A percentile compares a stretch with the other conserved stretches of the same genome.
phyloP scores from a whole-genome alignment of 2,329 filamentous ascomycete genomes.

The Davidsoniella australis region DNA sequence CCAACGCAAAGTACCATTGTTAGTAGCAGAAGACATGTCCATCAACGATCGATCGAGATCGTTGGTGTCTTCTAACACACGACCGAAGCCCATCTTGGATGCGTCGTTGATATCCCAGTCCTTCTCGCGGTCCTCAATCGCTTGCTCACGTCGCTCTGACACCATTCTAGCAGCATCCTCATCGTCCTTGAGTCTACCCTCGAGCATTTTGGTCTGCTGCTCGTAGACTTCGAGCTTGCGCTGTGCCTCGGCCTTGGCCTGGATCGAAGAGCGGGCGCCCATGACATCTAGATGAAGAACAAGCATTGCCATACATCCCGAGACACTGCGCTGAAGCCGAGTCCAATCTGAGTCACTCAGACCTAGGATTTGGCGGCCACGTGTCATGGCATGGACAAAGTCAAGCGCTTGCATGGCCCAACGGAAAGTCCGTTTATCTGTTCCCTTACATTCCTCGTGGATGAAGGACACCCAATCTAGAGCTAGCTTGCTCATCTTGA shows the following conservation, averaged over 20 bases:
- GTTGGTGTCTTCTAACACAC: conserved; percentile 84
- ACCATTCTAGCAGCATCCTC: conserved; percentile 67
- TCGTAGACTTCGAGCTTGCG: conserved; percentile 54
- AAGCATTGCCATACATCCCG: conserved; percentile 89
- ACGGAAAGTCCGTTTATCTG: conserved; percentile 87
- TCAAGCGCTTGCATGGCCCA: conserved; percentile 94
- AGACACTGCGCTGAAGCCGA: conserved; percentile 69
- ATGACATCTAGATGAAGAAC: conserved; percentile 99
- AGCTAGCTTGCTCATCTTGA: conserved; percentile 82
- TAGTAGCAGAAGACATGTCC: conserved; percentile 82
- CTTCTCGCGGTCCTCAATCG: conserved; percentile 62
- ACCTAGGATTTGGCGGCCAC: conserved; percentile 80
- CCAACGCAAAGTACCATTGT: conserved; percentile 91
- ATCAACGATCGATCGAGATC: conserved; percentile 91
- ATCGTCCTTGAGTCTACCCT: conserved; percentile 57
- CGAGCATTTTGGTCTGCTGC: conserved; percentile 58
- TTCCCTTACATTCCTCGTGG: conserved; percentile 87
- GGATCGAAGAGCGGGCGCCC: conserved; percentile 82
- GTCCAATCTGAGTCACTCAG: conserved; percentile 80
- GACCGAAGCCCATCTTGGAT: conserved; percentile 72
- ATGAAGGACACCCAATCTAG: conserved; percentile 97
- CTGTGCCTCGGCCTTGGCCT: conserved; percentile 85
- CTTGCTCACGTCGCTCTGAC: conserved; percentile 55
- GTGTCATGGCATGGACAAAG: conserved; percentile 94
- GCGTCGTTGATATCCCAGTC: conserved; percentile 61